These are phyloP conservation scores for Paraglomus brasilianum DNA, from an alignment of 192 early-diverging fungal species.

Conservation along the genomic window DNA sequence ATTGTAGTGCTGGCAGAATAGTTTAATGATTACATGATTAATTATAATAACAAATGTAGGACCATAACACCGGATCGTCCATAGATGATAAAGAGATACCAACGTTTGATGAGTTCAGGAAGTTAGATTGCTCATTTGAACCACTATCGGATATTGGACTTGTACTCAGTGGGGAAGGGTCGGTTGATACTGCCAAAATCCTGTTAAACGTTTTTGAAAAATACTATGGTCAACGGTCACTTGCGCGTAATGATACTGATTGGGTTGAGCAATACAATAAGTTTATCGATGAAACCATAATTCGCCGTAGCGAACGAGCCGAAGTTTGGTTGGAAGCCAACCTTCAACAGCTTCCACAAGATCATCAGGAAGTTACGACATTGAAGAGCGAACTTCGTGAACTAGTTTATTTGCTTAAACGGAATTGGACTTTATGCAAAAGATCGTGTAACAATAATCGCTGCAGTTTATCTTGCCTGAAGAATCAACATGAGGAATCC, in stretches of 20 bases:
- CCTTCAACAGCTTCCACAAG: conserved; percentile 2
- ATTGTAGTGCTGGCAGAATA: no score
- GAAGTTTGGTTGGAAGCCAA: conserved; percentile 24
- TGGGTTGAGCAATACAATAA: conserved; percentile 12
- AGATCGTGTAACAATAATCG: conserved; percentile 4
- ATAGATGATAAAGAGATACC: no score
- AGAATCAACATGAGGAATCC: not conserved
- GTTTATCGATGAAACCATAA: conserved; percentile 25
- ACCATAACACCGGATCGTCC: no score
- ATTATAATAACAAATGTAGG: no score
- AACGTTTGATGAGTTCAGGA: no score
- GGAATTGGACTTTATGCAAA: conserved; percentile 16
- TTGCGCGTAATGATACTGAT: not conserved
- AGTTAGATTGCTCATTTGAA: no score
- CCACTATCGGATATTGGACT: no score
- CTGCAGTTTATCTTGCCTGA: conserved; percentile 26
- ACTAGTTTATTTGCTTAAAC: conserved; percentile 10
- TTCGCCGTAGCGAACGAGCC: conserved; percentile 19
- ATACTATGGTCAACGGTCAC: not conserved
- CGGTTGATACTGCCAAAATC: no score
- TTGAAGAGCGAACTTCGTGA: conserved; percentile 1
- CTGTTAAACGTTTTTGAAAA: no score
- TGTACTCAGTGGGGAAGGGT: no score
- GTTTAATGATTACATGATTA: no score
- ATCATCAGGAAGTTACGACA: conserved; percentile 17